Evolutionary conservation across 2,329 filamentous ascomycete genomes (phyloP).

Genomic region (Talaromyces sp.): DNA sequence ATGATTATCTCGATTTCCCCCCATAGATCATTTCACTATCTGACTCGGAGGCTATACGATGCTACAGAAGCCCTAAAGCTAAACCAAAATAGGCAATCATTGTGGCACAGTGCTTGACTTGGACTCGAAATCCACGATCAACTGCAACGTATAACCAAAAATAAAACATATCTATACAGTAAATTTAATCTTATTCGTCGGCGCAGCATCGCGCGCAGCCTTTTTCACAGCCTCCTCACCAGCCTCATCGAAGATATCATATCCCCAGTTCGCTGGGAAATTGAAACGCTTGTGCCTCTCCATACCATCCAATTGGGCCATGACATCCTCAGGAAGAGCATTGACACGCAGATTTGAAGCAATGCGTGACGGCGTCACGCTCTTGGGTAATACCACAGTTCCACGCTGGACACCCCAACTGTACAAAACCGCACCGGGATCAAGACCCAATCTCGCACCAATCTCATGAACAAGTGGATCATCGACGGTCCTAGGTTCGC

Average conservation of each 20-base stretch:
- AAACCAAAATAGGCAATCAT: background rate
- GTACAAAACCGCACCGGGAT: background rate
- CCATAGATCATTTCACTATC: background rate
- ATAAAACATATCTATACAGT: background rate
- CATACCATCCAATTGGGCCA: constrained; percentile 20
- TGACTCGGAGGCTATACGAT: background rate
- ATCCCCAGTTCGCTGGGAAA: constrained; percentile 37
- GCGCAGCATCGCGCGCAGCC: background rate
- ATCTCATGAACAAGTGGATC: background rate
- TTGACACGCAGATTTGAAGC: background rate
- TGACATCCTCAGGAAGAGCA: background rate
- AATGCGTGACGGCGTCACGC: background rate
- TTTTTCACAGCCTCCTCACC: constrained; percentile 29
- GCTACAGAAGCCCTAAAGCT: background rate
- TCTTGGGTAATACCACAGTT: background rate
- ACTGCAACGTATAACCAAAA: too few species aligned
- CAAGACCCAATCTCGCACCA: background rate
- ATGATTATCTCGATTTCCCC: background rate
- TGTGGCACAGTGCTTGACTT: background rate
- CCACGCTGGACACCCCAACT: background rate
- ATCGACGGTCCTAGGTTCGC: background rate
- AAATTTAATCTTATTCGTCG: background rate
- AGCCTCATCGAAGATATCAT: constrained; percentile 38
- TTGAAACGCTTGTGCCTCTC: constrained; percentile 30
- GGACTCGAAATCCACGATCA: background rate